Base-by-base conservation (phyloP, 2,329 filamentous ascomycete genomes). In the Cyclaneusma minus region DNA sequence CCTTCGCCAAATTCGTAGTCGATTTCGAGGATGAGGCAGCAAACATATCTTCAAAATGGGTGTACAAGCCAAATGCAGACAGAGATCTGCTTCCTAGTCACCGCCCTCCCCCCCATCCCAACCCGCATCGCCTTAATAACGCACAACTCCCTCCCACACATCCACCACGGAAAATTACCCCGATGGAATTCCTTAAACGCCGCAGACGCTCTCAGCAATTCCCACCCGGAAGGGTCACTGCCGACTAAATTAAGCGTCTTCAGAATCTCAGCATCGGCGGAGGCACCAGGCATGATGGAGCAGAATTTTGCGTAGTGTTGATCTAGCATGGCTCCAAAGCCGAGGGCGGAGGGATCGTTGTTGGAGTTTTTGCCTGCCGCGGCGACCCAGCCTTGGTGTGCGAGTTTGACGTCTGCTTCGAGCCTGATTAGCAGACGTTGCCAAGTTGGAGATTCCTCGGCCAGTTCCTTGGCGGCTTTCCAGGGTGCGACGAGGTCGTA, bases 161-260 rank as follows among this genome's bases (percentile, higher is more conserved):
- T 39, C 24, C 30, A 34, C 46, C 46, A 49, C 3, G 35, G 26
- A 5, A 47, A 31, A 2, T 13, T 32, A 3, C 12, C 4, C 3
- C 32, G 14, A 6, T 25, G 27, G 6, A 14, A 15, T 6, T 22
- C 14, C 0, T 18, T 16, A 22, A 40, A 48, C 4, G 44, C 32
- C 4, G 51, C 41, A 1, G 58, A 62, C 2, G 61, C 60, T 23
- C 52, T 56, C 5, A 65, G 37, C 1, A 51, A 32, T 1, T 56
- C 49, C 62, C 62, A 66, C 0, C 34, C 13, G 12, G 48, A 37
- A 7, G 37, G 25, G 6, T 42, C 37, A 20, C 37, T 17, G 1
- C 17, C 13, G 7, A 30, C 24, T 13, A 24, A 30, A n/a, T 26
- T 22, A 7, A 31, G 31, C 7, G 38, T 14, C 21, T 29, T 18